Percentiles rank a stretch among this genome's conserved stretches.
Evolutionary conservation across 2,329 filamentous ascomycete species (phyloP).

Genomic region (Penicillium sp.): DNA sequence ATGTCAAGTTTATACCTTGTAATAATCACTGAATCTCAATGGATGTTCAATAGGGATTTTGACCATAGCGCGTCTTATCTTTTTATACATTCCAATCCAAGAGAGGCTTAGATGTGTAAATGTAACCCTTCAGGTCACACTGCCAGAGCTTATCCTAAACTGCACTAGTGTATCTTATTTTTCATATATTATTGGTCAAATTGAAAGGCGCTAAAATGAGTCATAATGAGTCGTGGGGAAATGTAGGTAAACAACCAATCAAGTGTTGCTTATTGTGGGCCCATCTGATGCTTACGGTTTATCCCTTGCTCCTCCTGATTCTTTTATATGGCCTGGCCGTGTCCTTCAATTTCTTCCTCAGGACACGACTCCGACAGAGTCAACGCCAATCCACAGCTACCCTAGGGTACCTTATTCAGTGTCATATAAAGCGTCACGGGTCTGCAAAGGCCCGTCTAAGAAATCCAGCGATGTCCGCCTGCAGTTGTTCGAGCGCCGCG

Average conservation of each 20-base stretch:
- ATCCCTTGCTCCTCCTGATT: constrained; percentile 3
- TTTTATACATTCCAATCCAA: not conserved
- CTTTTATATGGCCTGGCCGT: constrained; percentile 12
- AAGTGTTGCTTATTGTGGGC: not conserved
- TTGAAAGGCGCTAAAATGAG: constrained; percentile 23
- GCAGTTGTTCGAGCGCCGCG: constrained; percentile 19
- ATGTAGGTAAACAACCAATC: constrained; percentile 10
- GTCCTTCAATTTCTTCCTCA: constrained; percentile 19
- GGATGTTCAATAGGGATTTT: not conserved
- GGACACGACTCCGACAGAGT: constrained; percentile 22
- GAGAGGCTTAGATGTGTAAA: not conserved
- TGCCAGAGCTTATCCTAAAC: not conserved
- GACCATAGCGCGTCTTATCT: too few relatives aligned
- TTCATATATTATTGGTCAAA: constrained; percentile 8
- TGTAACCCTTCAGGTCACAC: not conserved
- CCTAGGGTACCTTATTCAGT: not conserved
- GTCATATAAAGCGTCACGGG: constrained; percentile 18
- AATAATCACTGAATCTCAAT: not conserved
- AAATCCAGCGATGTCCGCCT: constrained; percentile 26
- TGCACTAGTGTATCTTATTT: not conserved
- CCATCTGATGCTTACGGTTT: not conserved
- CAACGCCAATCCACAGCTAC: not conserved
- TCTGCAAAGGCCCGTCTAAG: constrained; percentile 27
- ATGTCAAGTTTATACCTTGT: not conserved
- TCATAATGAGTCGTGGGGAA: constrained; percentile 24